These are phyloP conservation scores for Posidonia oceanica DNA, from an alignment of 116 monocot species.

Conservation along the genomic window DNA sequence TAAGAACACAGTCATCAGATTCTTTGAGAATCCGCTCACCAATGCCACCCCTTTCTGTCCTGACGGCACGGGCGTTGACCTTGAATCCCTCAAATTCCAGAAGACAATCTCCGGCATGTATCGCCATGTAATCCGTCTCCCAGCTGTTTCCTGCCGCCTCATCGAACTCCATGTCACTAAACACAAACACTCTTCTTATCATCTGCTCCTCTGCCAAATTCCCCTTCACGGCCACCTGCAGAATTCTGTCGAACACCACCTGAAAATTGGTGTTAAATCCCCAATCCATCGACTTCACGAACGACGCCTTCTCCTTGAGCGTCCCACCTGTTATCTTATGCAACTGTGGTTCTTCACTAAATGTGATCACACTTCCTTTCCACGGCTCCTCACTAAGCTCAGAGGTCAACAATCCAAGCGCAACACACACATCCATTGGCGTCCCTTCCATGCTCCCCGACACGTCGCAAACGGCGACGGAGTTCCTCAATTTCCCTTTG, in stretches of 20 bases:
- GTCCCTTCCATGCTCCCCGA: conserved; percentile 37
- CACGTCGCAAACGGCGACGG: conserved; percentile 55
- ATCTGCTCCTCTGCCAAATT: conserved; percentile 38
- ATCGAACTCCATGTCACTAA: conserved; percentile 91
- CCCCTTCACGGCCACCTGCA: conserved; percentile 30
- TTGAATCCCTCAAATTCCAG: conserved; percentile 48
- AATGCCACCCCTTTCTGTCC: conserved; percentile 44
- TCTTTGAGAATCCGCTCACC: conserved; percentile 69
- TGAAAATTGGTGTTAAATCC: conserved; percentile 46
- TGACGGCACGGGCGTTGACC: conserved; percentile 24
- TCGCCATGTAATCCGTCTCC: conserved; percentile 63
- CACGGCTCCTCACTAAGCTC: conserved; percentile 79
- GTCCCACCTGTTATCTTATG: conserved; percentile 38
- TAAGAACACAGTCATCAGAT: conserved; percentile 45
- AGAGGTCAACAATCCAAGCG: conserved; percentile 45
- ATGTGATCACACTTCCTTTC: conserved; percentile 53
- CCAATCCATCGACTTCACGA: conserved; percentile 39
- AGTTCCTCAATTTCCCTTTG: conserved; percentile 31
- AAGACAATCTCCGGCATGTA: conserved; percentile 64
- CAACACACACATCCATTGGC: conserved; percentile 47
- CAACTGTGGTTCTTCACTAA: conserved; percentile 26
- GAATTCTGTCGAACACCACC: conserved; percentile 48
- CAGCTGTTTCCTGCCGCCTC: conserved; percentile 26
- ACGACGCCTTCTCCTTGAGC: conserved; percentile 25
- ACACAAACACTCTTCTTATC: conserved; percentile 64